These are phyloP conservation scores for Berberis thunbergii DNA, from an alignment of 164 flowering plant genomes.

Conservation along the genomic window DNA sequence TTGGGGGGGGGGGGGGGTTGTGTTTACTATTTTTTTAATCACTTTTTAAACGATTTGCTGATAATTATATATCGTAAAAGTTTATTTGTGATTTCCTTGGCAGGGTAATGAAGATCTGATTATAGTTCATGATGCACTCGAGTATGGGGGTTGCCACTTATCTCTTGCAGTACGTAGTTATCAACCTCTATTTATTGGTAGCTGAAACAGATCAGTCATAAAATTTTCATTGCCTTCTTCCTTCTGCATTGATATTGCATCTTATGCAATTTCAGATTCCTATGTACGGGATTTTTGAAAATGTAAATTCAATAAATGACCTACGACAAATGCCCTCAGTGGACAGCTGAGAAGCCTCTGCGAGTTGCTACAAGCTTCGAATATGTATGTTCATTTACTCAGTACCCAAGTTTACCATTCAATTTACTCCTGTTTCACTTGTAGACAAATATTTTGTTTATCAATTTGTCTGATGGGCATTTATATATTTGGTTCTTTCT, in stretches of 20 bases:
- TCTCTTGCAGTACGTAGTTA: constrained; percentile 71
- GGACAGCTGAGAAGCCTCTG: constrained; percentile 85
- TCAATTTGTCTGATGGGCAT: constrained; percentile 3
- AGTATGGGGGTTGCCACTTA: constrained; percentile 80
- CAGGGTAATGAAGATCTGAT: constrained; percentile 81
- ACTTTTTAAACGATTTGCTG: neutral
- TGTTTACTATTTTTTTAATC: too few species aligned
- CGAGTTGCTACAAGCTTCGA: constrained; percentile 91
- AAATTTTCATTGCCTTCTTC: neutral
- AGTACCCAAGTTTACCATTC: neutral
- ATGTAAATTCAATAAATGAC: constrained; percentile 70
- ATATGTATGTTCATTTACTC: constrained; percentile 43
- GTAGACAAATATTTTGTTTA: neutral
- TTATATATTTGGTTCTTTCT: neutral
- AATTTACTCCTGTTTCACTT: neutral
- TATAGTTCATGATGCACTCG: constrained; percentile 85
- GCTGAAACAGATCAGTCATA: neutral
- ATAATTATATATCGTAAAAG: neutral
- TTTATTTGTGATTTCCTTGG: constrained; percentile 3
- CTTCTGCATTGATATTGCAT: neutral
- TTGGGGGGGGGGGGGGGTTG: too few species aligned
- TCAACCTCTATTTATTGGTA: neutral
- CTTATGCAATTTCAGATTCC: constrained; percentile 55
- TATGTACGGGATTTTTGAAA: constrained; percentile 91
- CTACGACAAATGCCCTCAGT: constrained; percentile 91